phyloP scores from a whole-genome alignment of 2,329 filamentous ascomycete genomes.

The Cytospora piceicola region DNA sequence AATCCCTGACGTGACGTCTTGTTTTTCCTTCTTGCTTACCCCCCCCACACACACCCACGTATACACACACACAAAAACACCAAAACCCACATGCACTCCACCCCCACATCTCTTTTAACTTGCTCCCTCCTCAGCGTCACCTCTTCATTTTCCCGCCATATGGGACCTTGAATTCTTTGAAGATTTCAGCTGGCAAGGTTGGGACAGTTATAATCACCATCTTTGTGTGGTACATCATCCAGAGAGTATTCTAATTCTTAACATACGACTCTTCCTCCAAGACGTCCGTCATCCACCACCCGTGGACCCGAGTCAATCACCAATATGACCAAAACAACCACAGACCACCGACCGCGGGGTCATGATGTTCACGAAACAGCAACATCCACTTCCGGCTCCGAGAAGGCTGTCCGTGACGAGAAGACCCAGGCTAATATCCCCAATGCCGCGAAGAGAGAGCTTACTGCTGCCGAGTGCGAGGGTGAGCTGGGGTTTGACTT shows the following conservation, averaged over 20 bases:
- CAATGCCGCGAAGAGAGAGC: constrained; percentile 39
- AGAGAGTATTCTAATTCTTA: background rate
- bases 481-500: constrained; percentile 67
- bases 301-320: constrained; percentile 6
- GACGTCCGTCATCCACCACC: background rate
- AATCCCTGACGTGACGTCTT: background rate
- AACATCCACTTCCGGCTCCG: constrained; percentile 1
- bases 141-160: background rate
- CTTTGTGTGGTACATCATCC: background rate
- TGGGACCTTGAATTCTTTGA: background rate
- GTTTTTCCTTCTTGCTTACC: background rate
- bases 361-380: background rate
- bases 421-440: constrained; percentile 11
- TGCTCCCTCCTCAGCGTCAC: background rate
- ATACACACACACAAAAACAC: no score
- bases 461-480: constrained; percentile 64
- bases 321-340: background rate
- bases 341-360: constrained; percentile 11
- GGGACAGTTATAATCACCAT: background rate
- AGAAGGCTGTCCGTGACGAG: constrained; percentile 20
- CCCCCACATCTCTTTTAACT: background rate
- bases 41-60: background rate
- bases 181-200: background rate
- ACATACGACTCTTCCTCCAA: background rate
- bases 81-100: background rate